Conservation (phyloP, 108 stramenopile species). For the Stephanodiscus triporus region DNA sequence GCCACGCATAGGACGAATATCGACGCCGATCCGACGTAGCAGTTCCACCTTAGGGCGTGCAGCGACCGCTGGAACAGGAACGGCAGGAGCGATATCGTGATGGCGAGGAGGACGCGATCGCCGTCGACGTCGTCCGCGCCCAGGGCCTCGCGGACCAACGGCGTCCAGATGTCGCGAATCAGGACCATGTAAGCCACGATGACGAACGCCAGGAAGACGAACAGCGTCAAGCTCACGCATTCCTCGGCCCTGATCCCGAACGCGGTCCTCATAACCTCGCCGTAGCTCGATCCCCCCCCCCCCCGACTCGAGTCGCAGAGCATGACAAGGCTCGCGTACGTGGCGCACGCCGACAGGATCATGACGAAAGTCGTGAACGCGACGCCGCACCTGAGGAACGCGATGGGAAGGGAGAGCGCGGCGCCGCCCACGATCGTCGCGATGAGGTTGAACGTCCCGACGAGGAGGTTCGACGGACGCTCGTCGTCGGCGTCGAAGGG, state of each 20-base stretch:
- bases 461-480: conserved; percentile 56
- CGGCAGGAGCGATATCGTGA: conserved; percentile 55
- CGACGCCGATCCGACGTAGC: conserved; percentile 79
- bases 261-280: conserved; percentile 65
- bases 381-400: conserved; percentile 53
- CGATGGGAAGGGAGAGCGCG: conserved; percentile 62
- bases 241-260: conserved; percentile 69
- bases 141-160: conserved; percentile 36
- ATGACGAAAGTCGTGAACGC: conserved; percentile 48
- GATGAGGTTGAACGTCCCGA: conserved; percentile 80
- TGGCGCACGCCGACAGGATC: conserved; percentile 50
- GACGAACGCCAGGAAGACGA: conserved; percentile 72
- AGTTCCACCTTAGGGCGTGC: conserved; percentile 79
- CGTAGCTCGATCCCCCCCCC: conserved; percentile 74
- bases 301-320: conserved; percentile 71
- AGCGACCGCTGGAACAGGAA: conserved; percentile 67
- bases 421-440: conserved; percentile 76
- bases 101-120: conserved; percentile 49
- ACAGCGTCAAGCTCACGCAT: conserved; percentile 55
- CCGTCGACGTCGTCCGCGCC: conserved; percentile 11
- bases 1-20: conserved; percentile 63
- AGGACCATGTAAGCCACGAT: conserved; percentile 85
- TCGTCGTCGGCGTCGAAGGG: conserved; percentile 26
- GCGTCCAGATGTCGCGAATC: conserved; percentile 76
- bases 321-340: conserved; percentile 65